These are phyloP conservation scores for Metarhizium album DNA, from an alignment of 2,329 filamentous ascomycete species.

Conservation along the genomic window DNA sequence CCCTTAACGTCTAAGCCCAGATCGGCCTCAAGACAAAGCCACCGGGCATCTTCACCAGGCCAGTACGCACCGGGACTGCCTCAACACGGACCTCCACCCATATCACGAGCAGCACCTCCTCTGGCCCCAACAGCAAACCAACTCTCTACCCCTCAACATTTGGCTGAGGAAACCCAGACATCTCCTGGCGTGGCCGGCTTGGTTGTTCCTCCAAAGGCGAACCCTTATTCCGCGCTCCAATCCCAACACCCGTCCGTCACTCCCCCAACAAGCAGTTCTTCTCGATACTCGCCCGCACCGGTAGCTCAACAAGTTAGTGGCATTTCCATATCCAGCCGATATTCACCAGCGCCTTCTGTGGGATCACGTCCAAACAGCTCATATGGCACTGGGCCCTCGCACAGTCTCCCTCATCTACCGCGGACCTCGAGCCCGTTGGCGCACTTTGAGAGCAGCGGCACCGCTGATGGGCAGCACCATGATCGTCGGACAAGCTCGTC, in stretches of 20 bases:
- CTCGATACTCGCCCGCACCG: slow-evolving; percentile 54
- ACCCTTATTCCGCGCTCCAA: slow-evolving; percentile 41
- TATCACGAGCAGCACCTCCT: slow-evolving; percentile 11
- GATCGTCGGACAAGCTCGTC: slow-evolving; percentile 41
- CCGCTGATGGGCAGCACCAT: slow-evolving; percentile 30
- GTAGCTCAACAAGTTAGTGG: slow-evolving; percentile 25
- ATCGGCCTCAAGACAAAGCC: slow-evolving; percentile 44
- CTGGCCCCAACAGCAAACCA: slow-evolving; percentile 13
- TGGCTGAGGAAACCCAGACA: slow-evolving; percentile 4
- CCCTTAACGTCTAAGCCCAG: slow-evolving; percentile 53
- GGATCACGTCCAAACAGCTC: slow-evolving; percentile 31
- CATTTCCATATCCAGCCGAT: slow-evolving; percentile 34
- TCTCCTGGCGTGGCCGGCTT: slow-evolving; percentile 27
- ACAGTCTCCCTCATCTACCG: slow-evolving; percentile 47
- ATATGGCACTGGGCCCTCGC: slow-evolving; percentile 26
- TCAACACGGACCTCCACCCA: slow-evolving; percentile 15
- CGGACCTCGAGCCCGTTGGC: slow-evolving; percentile 56
- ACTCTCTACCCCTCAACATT: slow-evolving; percentile 11
- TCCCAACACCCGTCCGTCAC: slow-evolving; percentile 22
- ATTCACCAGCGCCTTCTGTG: slow-evolving; percentile 37
- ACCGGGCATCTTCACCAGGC: slow-evolving; percentile 30
- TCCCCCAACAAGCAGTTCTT: slow-evolving; percentile 24
- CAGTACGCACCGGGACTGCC: slow-evolving; percentile 7
- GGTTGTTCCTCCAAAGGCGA: slow-evolving; percentile 41
- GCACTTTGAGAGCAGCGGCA: slow-evolving; percentile 46